Base-by-base conservation (phyloP, 2,329 filamentous ascomycete genomes). In the Penicillium sp. region DNA sequence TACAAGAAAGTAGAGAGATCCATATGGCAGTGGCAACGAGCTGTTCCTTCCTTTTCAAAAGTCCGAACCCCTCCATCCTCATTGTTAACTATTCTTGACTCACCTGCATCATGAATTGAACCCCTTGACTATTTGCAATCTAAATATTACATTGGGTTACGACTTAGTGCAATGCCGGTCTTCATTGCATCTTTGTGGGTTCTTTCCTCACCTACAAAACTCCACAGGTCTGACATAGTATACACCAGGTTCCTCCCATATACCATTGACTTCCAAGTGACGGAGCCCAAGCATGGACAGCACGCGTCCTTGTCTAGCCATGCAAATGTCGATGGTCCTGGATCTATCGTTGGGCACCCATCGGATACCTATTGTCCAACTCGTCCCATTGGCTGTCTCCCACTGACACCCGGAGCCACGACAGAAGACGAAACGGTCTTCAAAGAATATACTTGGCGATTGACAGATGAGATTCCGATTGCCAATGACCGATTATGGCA, bases 401-500 rank as follows among this genome's bases (percentile, higher is more conserved):
- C 70, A 35, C 59, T 72, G 44, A 77, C 72, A 15, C 75, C 75
- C 6, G 75, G 74, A 19, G 73, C 73, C 27, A 75, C 73, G 1
- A 75, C 70, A 15, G 72, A 74, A 31, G 66, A 75, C 41, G 75
- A 77, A 57, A 72, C 66, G 43, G 72, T 77, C 55, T 77, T 77
- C 64, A 73, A 69, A 33, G 64, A 66, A 27, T 74, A 75, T 41
- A 65, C 64, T 19, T 70, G 62, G 10, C 66, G 60, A 5, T 62
- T 62, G 17, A 67, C 68, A 19, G 63, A 65, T 17, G 70, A 73
- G 47, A 67, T 72, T 15, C 64, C 65, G 1, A 59, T 53, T 9
- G 64, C 67, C 31, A 70, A 74, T 59, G 69, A 69, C 25, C 69
- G 71, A 35, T 66, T 67, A 7, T 68, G 63, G 1, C 69, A 70